These are phyloP conservation scores for Nitzschia inconspicua DNA, from an alignment of 108 stramenopile genomes.

Conservation along the genomic window DNA sequence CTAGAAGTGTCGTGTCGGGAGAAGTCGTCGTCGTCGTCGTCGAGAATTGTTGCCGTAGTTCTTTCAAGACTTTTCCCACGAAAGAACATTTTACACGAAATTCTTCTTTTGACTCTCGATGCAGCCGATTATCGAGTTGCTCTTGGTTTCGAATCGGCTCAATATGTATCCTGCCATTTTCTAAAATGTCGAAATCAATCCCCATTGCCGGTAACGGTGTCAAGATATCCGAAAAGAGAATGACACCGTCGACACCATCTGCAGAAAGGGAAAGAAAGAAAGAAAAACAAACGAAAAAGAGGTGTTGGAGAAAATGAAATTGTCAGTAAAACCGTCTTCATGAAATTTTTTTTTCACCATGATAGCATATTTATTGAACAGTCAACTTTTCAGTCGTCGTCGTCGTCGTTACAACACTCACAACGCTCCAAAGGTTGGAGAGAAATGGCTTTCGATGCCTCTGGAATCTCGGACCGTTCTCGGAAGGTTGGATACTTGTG, in stretches of 20 bases:
- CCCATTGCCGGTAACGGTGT: conserved; percentile 92
- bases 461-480: conserved; percentile 84
- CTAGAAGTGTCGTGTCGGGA: conserved; percentile 49
- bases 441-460: conserved; percentile 86
- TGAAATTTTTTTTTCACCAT: background rate
- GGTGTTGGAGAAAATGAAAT: background rate
- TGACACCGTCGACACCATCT: conserved; percentile 86
- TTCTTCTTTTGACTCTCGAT: background rate
- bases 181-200: conserved; percentile 83
- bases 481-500: conserved; percentile 85
- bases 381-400: background rate
- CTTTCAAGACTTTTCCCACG: conserved; percentile 10
- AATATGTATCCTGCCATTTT: conserved; percentile 47
- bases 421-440: conserved; percentile 74
- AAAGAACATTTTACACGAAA: conserved; percentile 1
- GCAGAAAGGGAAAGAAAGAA: conserved; percentile 21
- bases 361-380: background rate
- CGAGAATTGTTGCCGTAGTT: background rate
- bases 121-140: conserved; percentile 26
- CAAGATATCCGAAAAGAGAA: conserved; percentile 92
- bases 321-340: background rate
- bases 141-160: conserved; percentile 44
- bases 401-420: background rate
- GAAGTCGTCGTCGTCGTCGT: background rate
- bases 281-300: background rate